Base-by-base conservation (phyloP, 2,329 filamentous ascomycete species). In the Phialophora tarda region DNA sequence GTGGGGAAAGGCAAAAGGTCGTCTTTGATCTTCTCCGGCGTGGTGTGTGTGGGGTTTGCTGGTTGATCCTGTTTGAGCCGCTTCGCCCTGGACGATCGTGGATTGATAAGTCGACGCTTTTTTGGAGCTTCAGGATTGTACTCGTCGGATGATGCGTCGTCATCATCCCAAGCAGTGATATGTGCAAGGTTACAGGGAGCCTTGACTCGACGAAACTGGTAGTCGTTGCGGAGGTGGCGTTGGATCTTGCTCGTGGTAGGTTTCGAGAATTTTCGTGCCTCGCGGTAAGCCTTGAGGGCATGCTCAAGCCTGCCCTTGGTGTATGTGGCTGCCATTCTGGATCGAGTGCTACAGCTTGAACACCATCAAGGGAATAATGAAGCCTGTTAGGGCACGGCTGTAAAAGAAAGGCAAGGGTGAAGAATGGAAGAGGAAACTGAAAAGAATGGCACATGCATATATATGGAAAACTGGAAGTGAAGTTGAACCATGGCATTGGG, bases 251-350 rank as follows among this genome's bases (percentile, higher is more conserved):
- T 5, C 6, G 54, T 17, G 53, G 24, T 21, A 2, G 17, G 28
- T 55, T 26, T 41, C 24, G 51, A 28, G 38, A 5, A 12, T 64
- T 65, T 26, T 21, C 38, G 51, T 30, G 64, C 64, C 11, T 65
- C 56, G 6, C 60, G 61, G 34, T 65, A 70, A 10, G 64, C 68
- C 14, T 54, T 54, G 21, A 70, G 66, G 8, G 64, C 69, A 58
- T 65, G 51, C 34, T 61, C 44, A 47, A 71, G 63, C n/a, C 65
- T 57, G 14, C 23, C 38, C 24, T 69, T 55, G 14, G 68, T 62
- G 53, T 71, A 70, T 17, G 53, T 30, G n/a, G n/a, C 24, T 6
- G 47, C 47, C 69, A 70, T 70, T 24, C 28, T 59, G 48, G 28
- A 8, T 24, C 30, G 7, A 32, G 12, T 23, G 7, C 41, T 14